These are phyloP conservation scores for Aspergillus campestris DNA, from an alignment of 495 filamentous ascomycete species.

Conservation along the genomic window DNA sequence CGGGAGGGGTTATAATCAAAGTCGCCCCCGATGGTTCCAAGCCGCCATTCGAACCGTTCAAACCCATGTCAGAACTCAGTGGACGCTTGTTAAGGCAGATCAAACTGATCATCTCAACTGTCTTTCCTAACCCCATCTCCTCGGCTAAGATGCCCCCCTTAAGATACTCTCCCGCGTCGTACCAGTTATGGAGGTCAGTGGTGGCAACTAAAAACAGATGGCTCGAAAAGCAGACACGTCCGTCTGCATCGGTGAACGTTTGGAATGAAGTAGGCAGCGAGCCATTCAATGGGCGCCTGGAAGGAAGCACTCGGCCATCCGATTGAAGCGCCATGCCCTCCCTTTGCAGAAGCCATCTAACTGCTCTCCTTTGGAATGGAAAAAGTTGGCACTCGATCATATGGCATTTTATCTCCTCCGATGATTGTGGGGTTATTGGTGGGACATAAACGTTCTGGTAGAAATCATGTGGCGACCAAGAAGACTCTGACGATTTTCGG, in stretches of 20 bases:
- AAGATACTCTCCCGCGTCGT: conserved; percentile 25
- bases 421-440: conserved; percentile 21
- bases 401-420: conserved; percentile 32
- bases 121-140: conserved; percentile 97
- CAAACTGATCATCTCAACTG: conserved; percentile 76
- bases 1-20: conserved; percentile 76
- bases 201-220: conserved; percentile 55
- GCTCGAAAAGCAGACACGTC: conserved; percentile 49
- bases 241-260: conserved; percentile 39
- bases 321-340: conserved; percentile 42
- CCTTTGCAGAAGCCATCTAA: conserved; percentile 57
- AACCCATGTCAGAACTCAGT: conserved; percentile 6
- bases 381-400: conserved; percentile 47
- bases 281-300: conserved; percentile 6
- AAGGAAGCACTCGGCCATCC: conserved; percentile 20
- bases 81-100: conserved; percentile 53
- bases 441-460: conserved; percentile 59
- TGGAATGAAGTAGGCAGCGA: conserved; percentile 26
- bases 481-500: not conserved
- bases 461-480: conserved; percentile 51
- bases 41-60: conserved; percentile 18
- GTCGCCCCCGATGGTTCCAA: conserved; percentile 49
- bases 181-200: conserved; percentile 41
- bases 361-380: conserved; percentile 65
- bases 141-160: conserved; percentile 71